A percentile compares a stretch with the other conserved stretches of the same genome.
These are phyloP conservation scores for Erodium maritimum DNA, from an alignment of 345 rosid genomes.

Conservation along the genomic window DNA sequence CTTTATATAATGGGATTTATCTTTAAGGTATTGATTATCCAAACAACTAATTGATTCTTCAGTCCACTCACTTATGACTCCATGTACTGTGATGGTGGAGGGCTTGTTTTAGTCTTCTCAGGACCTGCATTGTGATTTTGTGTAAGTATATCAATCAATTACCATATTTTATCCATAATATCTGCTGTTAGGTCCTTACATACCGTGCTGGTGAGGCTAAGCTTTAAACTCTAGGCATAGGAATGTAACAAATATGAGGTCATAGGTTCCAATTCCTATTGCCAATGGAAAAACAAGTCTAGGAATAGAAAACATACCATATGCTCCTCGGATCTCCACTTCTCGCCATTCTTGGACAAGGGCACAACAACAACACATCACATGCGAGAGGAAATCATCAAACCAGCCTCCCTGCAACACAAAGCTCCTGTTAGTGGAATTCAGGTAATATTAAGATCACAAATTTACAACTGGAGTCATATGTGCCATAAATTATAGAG, in stretches of 20 bases:
- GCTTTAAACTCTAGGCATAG: too few relatives aligned
- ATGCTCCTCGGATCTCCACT: constrained; percentile 73
- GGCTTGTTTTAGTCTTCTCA: constrained; percentile 68
- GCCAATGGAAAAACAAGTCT: background rate
- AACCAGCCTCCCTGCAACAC: constrained; percentile 67
- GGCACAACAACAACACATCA: constrained; percentile 98
- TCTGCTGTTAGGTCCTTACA: background rate
- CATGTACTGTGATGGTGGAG: constrained; percentile 79
- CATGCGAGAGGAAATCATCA: constrained; percentile 91
- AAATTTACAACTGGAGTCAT: too few relatives aligned
- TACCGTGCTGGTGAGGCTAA: too few relatives aligned
- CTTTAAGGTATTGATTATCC: constrained; percentile 3
- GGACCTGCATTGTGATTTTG: constrained; percentile 33
- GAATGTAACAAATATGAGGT: background rate
- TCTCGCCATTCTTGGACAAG: constrained; percentile 98
- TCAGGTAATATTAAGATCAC: background rate
- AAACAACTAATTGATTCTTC: constrained; percentile 1
- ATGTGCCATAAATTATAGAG: too few relatives aligned
- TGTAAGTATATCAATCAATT: background rate
- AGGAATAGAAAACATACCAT: constrained; percentile 29
- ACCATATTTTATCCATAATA: background rate
- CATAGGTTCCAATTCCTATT: background rate
- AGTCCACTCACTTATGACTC: constrained; percentile 36
- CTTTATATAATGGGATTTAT: background rate
- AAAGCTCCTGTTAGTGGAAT: background rate